Base-by-base conservation (phyloP, 1,284 basidiomycete genomes). In the Cryptococcus sp. region DNA sequence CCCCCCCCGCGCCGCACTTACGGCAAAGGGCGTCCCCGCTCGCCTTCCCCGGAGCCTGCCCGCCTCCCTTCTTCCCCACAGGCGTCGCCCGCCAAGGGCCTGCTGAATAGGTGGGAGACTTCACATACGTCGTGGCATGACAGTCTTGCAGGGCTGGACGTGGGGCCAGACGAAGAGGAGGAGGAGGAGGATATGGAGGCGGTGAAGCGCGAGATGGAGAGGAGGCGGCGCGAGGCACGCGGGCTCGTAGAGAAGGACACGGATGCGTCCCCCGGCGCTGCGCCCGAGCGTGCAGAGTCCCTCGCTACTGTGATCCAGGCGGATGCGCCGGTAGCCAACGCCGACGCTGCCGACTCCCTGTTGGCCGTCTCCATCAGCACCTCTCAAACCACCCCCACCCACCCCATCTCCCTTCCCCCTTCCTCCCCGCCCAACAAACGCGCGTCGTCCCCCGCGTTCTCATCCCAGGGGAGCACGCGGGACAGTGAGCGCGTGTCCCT, bases 61-160 rank as follows among this genome's bases (percentile, higher is more conserved):
- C 18, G 38, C n/a, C 35, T 44, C 24, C n/a, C 36, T 24, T 40
- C 50, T 5, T 12, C 49, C 8, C 38, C 38, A n/a, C 28, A 23
- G 35, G 24, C 44, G 6, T 67, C 69, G 15, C 66, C 67, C 2
- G 48, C 62, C 7, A 69, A 66, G 49, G 49, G 47, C n/a, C 54
- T 68, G 6, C 49, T 67, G n/a, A 59, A 66, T 47, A 49, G 62
- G 38, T 70, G 53, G 40, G 50, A 57, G 1, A 28, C 7, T 2
- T 45, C 47, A 2, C 59, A 49, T 40, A 45, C 55, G 12, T 28
- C 52, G 28, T 67, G 63, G 66, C 50, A 40, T 11, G 46, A 60
- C 12, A 58, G 60, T 7, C 46, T 65, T 8, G 53, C 60, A 8
- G 47, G 39, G 9, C 43, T 65, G 2, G 64, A 59, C 23, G 36